These are phyloP conservation scores for Pulveroboletus sp. DNA, from an alignment of 768 basidiomycete species.

Conservation along the genomic window DNA sequence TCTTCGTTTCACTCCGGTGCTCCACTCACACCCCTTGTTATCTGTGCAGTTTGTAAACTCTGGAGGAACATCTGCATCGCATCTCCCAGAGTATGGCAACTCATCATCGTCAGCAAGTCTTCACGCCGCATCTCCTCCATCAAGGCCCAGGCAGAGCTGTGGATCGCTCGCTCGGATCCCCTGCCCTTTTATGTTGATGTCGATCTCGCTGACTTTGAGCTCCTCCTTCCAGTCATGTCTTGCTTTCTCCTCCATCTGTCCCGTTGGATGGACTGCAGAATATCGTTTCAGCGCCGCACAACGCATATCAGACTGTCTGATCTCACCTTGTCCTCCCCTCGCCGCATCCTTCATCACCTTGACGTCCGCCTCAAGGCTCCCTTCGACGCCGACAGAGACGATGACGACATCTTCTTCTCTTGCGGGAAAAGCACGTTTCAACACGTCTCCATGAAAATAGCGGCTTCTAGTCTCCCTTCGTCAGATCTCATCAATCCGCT, in stretches of 20 bases:
- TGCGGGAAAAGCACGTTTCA: slow-evolving; percentile 34
- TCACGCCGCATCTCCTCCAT: slow-evolving; percentile 34
- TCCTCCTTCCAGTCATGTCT: slow-evolving; percentile 58
- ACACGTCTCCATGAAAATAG: slow-evolving; percentile 45
- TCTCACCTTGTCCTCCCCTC: slow-evolving; percentile 16
- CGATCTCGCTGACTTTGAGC: slow-evolving; percentile 42
- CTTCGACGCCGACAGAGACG: slow-evolving; percentile 19
- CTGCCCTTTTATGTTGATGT: slow-evolving; percentile 54
- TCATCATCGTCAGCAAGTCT: slow-evolving; percentile 46
- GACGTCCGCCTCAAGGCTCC: slow-evolving; percentile 21
- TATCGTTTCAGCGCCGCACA: slow-evolving; percentile 35
- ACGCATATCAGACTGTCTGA: slow-evolving; percentile 28
- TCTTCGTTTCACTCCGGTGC: slow-evolving; percentile 37
- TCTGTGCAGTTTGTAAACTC: slow-evolving; percentile 51
- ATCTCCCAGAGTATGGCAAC: slow-evolving; percentile 60
- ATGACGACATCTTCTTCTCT: slow-evolving; percentile 26
- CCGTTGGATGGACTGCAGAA: slow-evolving; percentile 53
- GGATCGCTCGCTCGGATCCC: slow-evolving; percentile 49
- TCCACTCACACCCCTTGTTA: slow-evolving; percentile 43
- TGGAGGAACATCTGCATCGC: slow-evolving; percentile 54
- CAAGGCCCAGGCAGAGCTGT: slow-evolving; percentile 47
- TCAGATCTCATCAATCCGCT: slow-evolving; percentile 42
- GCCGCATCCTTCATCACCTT: slow-evolving; percentile 28
- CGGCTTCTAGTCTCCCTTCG: slow-evolving; percentile 47
- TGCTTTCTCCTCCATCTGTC: slow-evolving; percentile 52